These are phyloP conservation scores for Acanthamoeba culbertsoni DNA, from an alignment of 208 protist genomes.

Conservation along the genomic window DNA sequence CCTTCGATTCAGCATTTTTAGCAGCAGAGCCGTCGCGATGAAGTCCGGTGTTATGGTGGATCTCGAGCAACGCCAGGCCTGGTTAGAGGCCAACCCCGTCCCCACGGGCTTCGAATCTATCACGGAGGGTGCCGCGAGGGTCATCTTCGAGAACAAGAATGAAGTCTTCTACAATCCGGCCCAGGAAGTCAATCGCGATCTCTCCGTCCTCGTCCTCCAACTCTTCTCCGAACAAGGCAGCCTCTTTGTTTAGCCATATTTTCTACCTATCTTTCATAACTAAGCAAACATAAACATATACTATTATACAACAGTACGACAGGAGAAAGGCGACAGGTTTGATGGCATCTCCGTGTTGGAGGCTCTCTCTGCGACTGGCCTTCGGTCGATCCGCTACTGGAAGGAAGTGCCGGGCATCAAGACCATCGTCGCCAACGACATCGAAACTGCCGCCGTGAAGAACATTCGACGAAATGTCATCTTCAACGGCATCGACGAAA, in stretches of 20 bases:
- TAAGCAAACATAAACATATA: not conserved
- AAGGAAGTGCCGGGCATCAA: constrained; percentile 95
- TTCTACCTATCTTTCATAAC: not conserved
- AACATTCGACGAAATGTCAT: constrained; percentile 94
- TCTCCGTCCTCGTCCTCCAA: constrained; percentile 93
- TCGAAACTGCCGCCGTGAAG: constrained; percentile 93
- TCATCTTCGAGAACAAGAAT: constrained; percentile 56
- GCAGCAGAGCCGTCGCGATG: too few species aligned
- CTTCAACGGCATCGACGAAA: constrained; percentile 91
- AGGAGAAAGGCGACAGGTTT: not conserved
- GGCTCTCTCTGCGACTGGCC: constrained; percentile 94
- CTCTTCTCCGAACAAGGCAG: constrained; percentile 82
- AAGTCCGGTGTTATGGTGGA: too few species aligned
- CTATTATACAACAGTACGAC: not conserved
- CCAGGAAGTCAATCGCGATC: constrained; percentile 97
- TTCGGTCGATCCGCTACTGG: constrained; percentile 96
- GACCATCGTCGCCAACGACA: constrained; percentile 97
- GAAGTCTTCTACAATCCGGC: constrained; percentile 93
- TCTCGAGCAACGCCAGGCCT: not conserved
- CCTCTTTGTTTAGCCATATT: not conserved
- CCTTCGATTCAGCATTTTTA: too few species aligned
- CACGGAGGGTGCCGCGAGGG: constrained; percentile 2
- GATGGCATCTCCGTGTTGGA: constrained; percentile 95
- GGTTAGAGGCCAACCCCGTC: not conserved
- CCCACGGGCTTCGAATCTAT: constrained; percentile 36